Conservation (phyloP, 352 stramenopile species). For the Phytopythium cucurbitacearum region DNA sequence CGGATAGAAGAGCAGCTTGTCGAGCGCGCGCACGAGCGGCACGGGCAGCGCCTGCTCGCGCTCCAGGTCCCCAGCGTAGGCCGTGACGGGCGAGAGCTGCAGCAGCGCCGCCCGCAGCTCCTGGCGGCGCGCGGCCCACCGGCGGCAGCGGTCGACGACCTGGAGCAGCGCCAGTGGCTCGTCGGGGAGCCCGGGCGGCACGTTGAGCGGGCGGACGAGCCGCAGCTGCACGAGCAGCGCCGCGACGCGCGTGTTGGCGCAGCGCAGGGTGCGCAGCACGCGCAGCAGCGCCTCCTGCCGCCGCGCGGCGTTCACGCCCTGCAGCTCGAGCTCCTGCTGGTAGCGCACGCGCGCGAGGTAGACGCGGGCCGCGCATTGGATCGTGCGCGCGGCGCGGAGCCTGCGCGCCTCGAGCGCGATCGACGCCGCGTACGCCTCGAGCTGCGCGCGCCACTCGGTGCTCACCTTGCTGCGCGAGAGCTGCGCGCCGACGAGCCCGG, state of each 20-base stretch:
- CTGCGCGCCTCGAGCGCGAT: slow-evolving; percentile 66
- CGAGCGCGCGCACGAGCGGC: slow-evolving; percentile 49
- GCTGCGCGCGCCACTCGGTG: slow-evolving; percentile 38
- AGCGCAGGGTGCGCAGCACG: slow-evolving; percentile 44
- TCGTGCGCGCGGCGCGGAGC: slow-evolving; percentile 58
- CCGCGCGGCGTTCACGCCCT: slow-evolving; percentile 60
- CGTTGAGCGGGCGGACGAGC: slow-evolving; percentile 48
- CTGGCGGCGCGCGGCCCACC: slow-evolving; percentile 35
- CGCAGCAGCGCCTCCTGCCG: slow-evolving; percentile 50
- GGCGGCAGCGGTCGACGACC: slow-evolving; percentile 48
- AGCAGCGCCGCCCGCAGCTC: slow-evolving; percentile 54
- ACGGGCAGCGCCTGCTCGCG: slow-evolving; percentile 29
- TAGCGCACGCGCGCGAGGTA: slow-evolving; percentile 63
- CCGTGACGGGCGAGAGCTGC: slow-evolving; percentile 31
- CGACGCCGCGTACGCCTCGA: slow-evolving; percentile 55
- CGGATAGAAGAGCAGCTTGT: slow-evolving; percentile 64
- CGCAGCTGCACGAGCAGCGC: slow-evolving; percentile 69
- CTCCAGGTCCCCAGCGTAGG: neutral
- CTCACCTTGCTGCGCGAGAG: slow-evolving; percentile 32
- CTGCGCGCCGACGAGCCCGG: slow-evolving; percentile 32
- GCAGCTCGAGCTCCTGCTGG: slow-evolving; percentile 57
- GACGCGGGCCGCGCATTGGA: slow-evolving; percentile 67
- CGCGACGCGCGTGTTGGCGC: slow-evolving; percentile 63
- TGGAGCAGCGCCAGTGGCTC: slow-evolving; percentile 59
- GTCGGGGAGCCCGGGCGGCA: slow-evolving; percentile 45